phyloP scores from a whole-genome alignment of 106 monocot species.

The Dioscorea zingiberensis region DNA sequence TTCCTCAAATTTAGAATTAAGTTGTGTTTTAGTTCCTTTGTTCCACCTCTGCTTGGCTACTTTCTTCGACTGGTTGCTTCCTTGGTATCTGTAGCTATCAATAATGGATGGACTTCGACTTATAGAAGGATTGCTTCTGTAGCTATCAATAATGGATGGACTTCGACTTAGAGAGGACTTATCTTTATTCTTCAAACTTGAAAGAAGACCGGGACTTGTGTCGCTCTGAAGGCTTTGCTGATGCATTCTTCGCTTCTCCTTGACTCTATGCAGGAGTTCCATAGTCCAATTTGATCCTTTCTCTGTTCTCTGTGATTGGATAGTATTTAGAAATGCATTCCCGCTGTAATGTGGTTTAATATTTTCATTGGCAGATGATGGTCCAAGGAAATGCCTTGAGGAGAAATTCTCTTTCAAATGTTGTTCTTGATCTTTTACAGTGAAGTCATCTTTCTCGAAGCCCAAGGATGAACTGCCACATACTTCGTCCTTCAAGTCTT shows the following conservation, averaged over 20 bases:
- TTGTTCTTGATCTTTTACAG: slow-evolving; percentile 10
- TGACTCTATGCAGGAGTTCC: slow-evolving; percentile 35
- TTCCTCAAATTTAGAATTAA: slow-evolving; percentile 14
- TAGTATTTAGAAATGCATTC: slow-evolving; percentile 15
- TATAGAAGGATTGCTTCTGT: slow-evolving; percentile 17
- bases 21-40: slow-evolving; percentile 15
- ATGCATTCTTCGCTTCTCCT: slow-evolving; percentile 35
- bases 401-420: slow-evolving; percentile 12
- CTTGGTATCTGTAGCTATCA: slow-evolving; percentile 65
- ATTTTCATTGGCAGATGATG: slow-evolving; percentile 22
- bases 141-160: too few species aligned
- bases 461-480: not conserved
- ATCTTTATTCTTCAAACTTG: slow-evolving; percentile 26
- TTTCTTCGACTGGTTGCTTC: slow-evolving; percentile 20
- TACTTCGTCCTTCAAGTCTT: slow-evolving; percentile 3
- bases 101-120: slow-evolving; percentile 65
- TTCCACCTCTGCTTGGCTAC: slow-evolving; percentile 19
- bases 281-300: slow-evolving; percentile 13
- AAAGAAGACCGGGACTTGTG: slow-evolving; percentile 23
- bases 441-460: slow-evolving; percentile 11
- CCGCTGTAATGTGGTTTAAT: slow-evolving; percentile 2
- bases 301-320: slow-evolving; percentile 13
- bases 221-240: slow-evolving; percentile 25
- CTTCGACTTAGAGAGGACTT: slow-evolving; percentile 28
- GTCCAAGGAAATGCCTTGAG: slow-evolving; percentile 9